Percentiles rank a stretch among this genome's conserved stretches.
Conservation (phyloP, 2,329 filamentous ascomycete genomes). For the Fusarium cyanostomum region DNA sequence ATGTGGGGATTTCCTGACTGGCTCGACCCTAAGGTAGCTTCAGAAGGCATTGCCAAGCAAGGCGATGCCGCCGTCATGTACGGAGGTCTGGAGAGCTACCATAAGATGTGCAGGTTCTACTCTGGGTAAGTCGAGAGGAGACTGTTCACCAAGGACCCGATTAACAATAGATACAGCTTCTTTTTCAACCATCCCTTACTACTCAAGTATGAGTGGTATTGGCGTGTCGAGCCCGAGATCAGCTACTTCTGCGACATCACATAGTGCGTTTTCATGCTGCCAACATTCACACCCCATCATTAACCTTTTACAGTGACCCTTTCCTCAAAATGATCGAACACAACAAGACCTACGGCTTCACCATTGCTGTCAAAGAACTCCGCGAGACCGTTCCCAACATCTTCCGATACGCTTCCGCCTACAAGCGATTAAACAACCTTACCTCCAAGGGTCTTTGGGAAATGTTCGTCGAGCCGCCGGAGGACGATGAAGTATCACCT, state of each 20-base stretch:
- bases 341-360: slow-evolving; percentile 99
- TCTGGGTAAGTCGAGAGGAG: slow-evolving; percentile 74
- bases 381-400: slow-evolving; percentile 98
- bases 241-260: slow-evolving; percentile 99
- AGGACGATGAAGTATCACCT: slow-evolving; percentile 69
- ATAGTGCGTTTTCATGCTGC: slow-evolving; percentile 67
- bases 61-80: slow-evolving; percentile 99
- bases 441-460: slow-evolving; percentile 95
- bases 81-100: slow-evolving; percentile 97
- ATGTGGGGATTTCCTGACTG: slow-evolving; percentile 99
- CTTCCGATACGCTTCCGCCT: slow-evolving; percentile 97
- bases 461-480: slow-evolving; percentile 89
- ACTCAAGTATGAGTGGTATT: slow-evolving; percentile 99
- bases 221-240: slow-evolving; percentile 98
- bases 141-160: background rate
- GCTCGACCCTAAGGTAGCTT: slow-evolving; percentile 92
- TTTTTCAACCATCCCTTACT: slow-evolving; percentile 98
- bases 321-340: slow-evolving; percentile 93
- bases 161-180: slow-evolving; percentile 63
- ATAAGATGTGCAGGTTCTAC: slow-evolving; percentile 99
- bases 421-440: slow-evolving; percentile 91
- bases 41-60: slow-evolving; percentile 96
- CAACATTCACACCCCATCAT: background rate
- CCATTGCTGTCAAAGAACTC: slow-evolving; percentile 97
- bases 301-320: slow-evolving; percentile 72